Percentiles rank a stretch among this genome's conserved stretches.
Evolutionary conservation across 495 filamentous ascomycete species (phyloP).

Genomic region (Penicillium salamii): DNA sequence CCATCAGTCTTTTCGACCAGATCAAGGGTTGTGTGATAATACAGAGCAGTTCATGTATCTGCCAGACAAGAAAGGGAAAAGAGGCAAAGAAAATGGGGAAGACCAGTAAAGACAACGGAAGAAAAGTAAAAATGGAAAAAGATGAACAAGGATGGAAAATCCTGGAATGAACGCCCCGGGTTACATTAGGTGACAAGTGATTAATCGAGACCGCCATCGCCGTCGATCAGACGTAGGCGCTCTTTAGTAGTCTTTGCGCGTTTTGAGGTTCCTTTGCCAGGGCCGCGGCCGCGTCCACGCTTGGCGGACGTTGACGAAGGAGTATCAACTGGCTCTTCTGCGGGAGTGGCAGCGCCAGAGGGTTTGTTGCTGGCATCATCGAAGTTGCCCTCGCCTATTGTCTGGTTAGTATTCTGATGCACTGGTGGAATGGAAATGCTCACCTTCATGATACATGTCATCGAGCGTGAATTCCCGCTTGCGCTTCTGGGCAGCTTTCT

Average conservation of each 20-base stretch:
- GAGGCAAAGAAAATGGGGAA: constrained; percentile 6
- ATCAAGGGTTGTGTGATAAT: constrained; percentile 28
- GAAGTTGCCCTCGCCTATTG: constrained; percentile 85
- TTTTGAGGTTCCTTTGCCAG: constrained; percentile 59
- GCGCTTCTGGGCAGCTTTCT: constrained; percentile 55
- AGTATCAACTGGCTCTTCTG: constrained; percentile 51
- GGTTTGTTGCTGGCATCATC: constrained; percentile 78
- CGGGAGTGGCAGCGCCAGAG: constrained; percentile 79
- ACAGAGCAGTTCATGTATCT: constrained; percentile 22
- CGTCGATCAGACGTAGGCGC: constrained; percentile 82
- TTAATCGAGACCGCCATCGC: constrained; percentile 52
- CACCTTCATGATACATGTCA: constrained; percentile 98
- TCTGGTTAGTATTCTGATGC: constrained; percentile 18
- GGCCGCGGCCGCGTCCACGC: constrained; percentile 48
- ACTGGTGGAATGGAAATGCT: neutral
- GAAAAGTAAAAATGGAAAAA: constrained; percentile 13
- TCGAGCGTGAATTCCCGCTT: constrained; percentile 83
- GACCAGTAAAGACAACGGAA: constrained; percentile 10
- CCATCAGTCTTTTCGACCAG: neutral
- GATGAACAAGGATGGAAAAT: constrained; percentile 8
- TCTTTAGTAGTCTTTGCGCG: constrained; percentile 92
- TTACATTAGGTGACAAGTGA: constrained; percentile 19
- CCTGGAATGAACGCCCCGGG: constrained; percentile 29
- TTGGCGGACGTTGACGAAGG: constrained; percentile 49
- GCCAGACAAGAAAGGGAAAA: constrained; percentile 11